Evolutionary conservation across 2,329 filamentous ascomycete genomes (phyloP).

Genomic region (Exophiala lecanii-corni): DNA sequence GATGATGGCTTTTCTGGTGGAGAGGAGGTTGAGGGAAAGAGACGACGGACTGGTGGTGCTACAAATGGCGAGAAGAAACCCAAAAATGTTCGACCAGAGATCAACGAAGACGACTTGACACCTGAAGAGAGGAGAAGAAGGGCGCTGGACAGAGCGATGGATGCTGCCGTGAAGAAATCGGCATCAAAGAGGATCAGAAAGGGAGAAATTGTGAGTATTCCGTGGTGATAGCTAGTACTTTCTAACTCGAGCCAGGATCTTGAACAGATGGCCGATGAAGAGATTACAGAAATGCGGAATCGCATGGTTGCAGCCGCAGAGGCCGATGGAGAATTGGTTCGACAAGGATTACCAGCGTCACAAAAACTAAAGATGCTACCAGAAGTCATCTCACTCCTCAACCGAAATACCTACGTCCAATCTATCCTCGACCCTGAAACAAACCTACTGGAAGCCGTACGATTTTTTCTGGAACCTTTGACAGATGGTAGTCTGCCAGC

Average conservation of each 20-base stretch:
- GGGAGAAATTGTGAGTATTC: slow-evolving; percentile 70
- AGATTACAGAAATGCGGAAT: slow-evolving; percentile 80
- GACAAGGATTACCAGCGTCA: slow-evolving; percentile 72
- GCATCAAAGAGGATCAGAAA: slow-evolving; percentile 69
- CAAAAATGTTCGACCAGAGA: slow-evolving; percentile 52
- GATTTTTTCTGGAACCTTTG: slow-evolving; percentile 94
- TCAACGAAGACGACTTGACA: slow-evolving; percentile 72
- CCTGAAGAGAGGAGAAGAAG: slow-evolving; percentile 67
- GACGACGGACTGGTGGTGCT: slow-evolving; percentile 46
- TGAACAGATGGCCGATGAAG: slow-evolving; percentile 82
- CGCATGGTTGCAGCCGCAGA: slow-evolving; percentile 89
- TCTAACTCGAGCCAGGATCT: slow-evolving; percentile 60
- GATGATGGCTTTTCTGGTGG: slow-evolving; percentile 48
- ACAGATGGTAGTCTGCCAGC: slow-evolving; percentile 91
- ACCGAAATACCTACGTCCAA: slow-evolving; percentile 75
- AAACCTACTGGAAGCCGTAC: slow-evolving; percentile 89
- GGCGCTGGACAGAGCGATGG: slow-evolving; percentile 81
- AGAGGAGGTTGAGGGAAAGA: slow-evolving; percentile 51
- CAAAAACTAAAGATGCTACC: slow-evolving; percentile 93
- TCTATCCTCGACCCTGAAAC: slow-evolving; percentile 89
- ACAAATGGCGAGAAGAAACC: slow-evolving; percentile 48
- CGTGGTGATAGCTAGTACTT: neutral
- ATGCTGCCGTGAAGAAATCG: slow-evolving; percentile 80
- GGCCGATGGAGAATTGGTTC: slow-evolving; percentile 76
- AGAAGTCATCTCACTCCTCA: slow-evolving; percentile 81